phyloP scores from a whole-genome alignment of 176 grass and related monocot genomes.

The Triticum dicoccoides region DNA sequence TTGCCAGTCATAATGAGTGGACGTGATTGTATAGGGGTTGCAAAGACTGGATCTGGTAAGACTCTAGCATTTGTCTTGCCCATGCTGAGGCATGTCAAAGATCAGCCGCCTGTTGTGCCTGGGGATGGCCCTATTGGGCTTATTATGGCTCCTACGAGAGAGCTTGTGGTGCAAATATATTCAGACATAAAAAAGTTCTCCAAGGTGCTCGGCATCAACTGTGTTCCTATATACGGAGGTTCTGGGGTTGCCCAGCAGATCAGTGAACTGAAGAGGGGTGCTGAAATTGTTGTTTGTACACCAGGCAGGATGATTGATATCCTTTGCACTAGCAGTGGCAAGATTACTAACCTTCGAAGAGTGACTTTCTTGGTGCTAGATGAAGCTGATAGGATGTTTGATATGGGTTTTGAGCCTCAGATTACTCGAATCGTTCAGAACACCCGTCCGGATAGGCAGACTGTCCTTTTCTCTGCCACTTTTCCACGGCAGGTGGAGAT shows the following conservation, averaged over 20 bases:
- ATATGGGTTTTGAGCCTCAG: slow-evolving; percentile 98
- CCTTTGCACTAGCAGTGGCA: slow-evolving; percentile 84
- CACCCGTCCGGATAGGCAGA: slow-evolving; percentile 81
- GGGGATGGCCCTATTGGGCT: slow-evolving; percentile 92
- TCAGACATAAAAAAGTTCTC: slow-evolving; percentile 91
- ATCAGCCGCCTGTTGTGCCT: slow-evolving; percentile 74
- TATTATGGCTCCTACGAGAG: slow-evolving; percentile 95
- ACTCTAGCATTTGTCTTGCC: slow-evolving; percentile 96
- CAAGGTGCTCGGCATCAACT: slow-evolving; percentile 82
- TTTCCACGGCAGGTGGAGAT: slow-evolving; percentile 95
- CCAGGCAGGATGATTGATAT: slow-evolving; percentile 98
- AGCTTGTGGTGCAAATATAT: slow-evolving; percentile 94
- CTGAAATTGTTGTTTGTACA: slow-evolving; percentile 95
- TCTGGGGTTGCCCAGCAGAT: slow-evolving; percentile 98
- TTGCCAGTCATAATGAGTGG: slow-evolving; percentile 93
- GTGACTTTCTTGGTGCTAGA: slow-evolving; percentile 96
- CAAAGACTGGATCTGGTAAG: slow-evolving; percentile 96
- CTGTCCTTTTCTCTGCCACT: slow-evolving; percentile 92
- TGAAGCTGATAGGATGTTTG: slow-evolving; percentile 99
- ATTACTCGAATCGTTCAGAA: slow-evolving; percentile 92
- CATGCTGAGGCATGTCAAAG: slow-evolving; percentile 97
- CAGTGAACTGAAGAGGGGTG: slow-evolving; percentile 87
- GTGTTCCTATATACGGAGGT: slow-evolving; percentile 90
- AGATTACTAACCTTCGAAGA: slow-evolving; percentile 92
- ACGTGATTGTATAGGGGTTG: slow-evolving; percentile 92